phyloP scores from a whole-genome alignment of 2,329 filamentous ascomycete genomes.

The Cercospora beticola region DNA sequence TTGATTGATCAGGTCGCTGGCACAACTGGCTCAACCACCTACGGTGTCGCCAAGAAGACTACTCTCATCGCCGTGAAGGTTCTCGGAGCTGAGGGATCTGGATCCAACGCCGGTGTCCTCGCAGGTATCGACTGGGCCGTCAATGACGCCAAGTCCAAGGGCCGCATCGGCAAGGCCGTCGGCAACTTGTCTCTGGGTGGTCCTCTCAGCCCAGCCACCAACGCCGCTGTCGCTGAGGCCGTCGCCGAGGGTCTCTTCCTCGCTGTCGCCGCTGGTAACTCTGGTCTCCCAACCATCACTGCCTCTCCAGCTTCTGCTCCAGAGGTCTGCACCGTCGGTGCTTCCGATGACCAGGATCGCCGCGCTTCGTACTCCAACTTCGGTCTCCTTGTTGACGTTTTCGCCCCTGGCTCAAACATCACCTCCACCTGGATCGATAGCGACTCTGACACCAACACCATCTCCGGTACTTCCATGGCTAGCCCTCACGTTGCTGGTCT shows the following conservation, averaged over 20 bases:
- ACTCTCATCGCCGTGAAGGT: conserved; percentile 54
- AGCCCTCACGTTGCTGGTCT: conserved; percentile 67
- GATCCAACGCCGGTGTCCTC: conserved; percentile 51
- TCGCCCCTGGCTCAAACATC: conserved; percentile 48
- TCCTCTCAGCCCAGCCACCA: conserved; percentile 39
- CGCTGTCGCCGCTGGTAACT: conserved; percentile 43
- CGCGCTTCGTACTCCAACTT: conserved; percentile 45
- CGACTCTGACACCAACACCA: conserved; percentile 46
- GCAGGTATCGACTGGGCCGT: conserved; percentile 49
- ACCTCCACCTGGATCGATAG: conserved; percentile 51
- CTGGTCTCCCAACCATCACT: conserved; percentile 33
- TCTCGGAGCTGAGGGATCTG: conserved; percentile 46
- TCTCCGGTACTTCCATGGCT: conserved; percentile 65
- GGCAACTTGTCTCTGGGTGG: conserved; percentile 46
- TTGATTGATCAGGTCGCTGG: conserved; percentile 45
- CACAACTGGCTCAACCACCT: conserved; percentile 60
- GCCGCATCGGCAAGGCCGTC: conserved; percentile 62
- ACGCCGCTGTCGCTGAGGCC: conserved; percentile 41
- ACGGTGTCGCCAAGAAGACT: conserved; percentile 55
- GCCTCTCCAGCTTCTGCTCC: conserved; percentile 38
- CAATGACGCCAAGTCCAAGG: conserved; percentile 63
- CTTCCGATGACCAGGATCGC: conserved; percentile 34
- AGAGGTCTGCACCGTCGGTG: conserved; percentile 41
- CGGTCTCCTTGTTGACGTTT: conserved; percentile 42
- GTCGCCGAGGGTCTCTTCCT: conserved; percentile 44